Conservation (phyloP, 768 basidiomycete genomes). For the Boletus subcaerulescens region DNA sequence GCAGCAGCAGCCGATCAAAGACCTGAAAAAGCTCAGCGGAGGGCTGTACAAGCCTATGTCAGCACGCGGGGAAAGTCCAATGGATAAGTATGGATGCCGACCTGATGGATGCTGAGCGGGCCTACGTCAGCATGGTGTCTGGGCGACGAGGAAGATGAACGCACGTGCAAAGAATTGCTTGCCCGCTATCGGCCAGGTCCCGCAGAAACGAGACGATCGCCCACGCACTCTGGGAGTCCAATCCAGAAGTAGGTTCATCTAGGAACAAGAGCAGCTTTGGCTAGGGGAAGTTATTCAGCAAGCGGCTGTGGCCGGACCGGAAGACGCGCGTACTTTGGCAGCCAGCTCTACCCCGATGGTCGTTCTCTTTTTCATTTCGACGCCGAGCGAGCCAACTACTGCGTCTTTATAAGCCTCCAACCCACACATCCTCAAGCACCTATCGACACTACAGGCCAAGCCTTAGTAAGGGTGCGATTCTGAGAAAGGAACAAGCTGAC, state of each 20-base stretch:
- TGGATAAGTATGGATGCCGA: background rate
- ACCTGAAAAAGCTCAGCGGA: conserved; percentile 80
- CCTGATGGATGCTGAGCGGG: conserved; percentile 40
- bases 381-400: conserved; percentile 61
- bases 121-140: background rate
- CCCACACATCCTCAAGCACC: conserved; percentile 59
- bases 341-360: conserved; percentile 88
- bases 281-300: conserved; percentile 26
- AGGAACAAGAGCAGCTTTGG: conserved; percentile 80
- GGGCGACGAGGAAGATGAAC: conserved; percentile 20
- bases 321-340: conserved; percentile 48
- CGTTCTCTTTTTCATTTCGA: conserved; percentile 75
- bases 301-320: background rate
- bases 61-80: background rate
- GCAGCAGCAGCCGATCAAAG: conserved; percentile 76
- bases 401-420: conserved; percentile 64
- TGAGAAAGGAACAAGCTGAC: conserved; percentile 37
- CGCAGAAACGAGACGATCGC: conserved; percentile 74
- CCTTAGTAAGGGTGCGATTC: background rate
- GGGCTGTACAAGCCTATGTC: conserved; percentile 40
- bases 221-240: conserved; percentile 88
- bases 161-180: conserved; percentile 88
- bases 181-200: conserved; percentile 74
- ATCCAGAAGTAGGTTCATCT: conserved; percentile 86
- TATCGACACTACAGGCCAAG: conserved; percentile 45